Conservation (phyloP, 2,329 filamentous ascomycete species). For the Venturia asperata region DNA sequence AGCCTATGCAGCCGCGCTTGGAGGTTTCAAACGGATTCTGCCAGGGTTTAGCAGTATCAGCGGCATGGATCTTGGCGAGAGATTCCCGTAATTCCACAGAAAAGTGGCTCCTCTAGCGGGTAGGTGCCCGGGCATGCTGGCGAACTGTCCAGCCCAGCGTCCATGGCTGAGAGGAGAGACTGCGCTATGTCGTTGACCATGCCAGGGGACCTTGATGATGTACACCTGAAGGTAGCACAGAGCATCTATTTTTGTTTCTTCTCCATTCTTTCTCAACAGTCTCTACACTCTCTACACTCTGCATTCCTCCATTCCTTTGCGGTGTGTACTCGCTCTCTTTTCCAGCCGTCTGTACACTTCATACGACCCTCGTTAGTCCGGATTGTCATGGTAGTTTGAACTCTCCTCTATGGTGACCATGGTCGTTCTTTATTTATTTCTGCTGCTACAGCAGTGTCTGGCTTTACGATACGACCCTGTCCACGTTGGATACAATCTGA, state of each 20-base stretch:
- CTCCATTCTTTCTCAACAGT: not conserved
- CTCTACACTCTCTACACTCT: not conserved
- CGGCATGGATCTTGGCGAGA: conserved; percentile 3
- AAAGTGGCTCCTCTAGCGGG: conserved; percentile 4
- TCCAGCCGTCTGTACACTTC: not conserved
- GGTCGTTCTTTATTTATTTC: conserved; percentile 4
- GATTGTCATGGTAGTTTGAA: conserved; percentile 9
- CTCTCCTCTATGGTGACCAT: not conserved
- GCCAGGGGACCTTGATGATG: conserved; percentile 10
- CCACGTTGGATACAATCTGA: conserved; percentile 11
- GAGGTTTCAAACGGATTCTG: not conserved
- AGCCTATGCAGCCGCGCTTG: not conserved
- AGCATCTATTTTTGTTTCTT: not conserved
- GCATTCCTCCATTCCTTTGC: not conserved
- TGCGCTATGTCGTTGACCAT: not conserved
- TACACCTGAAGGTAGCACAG: conserved; percentile 4
- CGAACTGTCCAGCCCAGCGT: not conserved
- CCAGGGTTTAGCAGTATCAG: not conserved
- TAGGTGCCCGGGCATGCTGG: conserved; percentile 6
- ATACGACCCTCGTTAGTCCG: not conserved
- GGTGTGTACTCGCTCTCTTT: not conserved
- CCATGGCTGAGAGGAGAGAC: not conserved
- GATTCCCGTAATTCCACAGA: not conserved
- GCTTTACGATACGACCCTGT: conserved; percentile 11
- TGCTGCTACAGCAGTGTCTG: conserved; percentile 12